A percentile compares a stretch with the other conserved stretches of the same genome.
Conservation (phyloP, 176 grass and related monocot species). For the Carex parvula region DNA sequence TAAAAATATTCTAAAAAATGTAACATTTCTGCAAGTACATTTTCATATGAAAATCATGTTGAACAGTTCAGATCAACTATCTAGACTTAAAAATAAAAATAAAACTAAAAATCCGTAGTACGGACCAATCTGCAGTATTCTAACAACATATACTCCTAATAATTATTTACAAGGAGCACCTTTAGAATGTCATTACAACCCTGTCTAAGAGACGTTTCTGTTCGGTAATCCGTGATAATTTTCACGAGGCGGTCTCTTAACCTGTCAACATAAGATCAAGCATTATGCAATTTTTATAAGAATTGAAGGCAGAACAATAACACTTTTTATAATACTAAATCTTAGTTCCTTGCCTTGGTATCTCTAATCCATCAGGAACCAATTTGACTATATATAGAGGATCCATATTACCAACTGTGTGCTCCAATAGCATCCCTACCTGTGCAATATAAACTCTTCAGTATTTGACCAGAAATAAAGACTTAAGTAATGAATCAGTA, state of each 20-base stretch:
- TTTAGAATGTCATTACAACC: slow-evolving; percentile 99
- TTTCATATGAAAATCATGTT: too few relatives aligned
- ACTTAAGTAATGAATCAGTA: not conserved
- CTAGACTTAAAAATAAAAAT: too few relatives aligned
- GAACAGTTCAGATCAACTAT: too few relatives aligned
- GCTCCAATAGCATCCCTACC: slow-evolving; percentile 96
- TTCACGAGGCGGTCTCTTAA: slow-evolving; percentile 92
- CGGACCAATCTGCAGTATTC: too few relatives aligned
- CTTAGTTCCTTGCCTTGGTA: slow-evolving; percentile 47
- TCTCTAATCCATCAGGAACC: slow-evolving; percentile 97
- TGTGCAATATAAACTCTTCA: slow-evolving; percentile 35
- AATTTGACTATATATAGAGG: slow-evolving; percentile 93
- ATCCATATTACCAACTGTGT: slow-evolving; percentile 95
- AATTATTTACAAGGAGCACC: slow-evolving; percentile 32
- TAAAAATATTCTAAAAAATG: too few relatives aligned
- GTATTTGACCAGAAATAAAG: not conserved
- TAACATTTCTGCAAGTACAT: too few relatives aligned
- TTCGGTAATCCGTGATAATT: slow-evolving; percentile 94
- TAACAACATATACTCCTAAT: not conserved
- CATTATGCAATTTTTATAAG: not conserved
- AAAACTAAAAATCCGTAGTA: too few relatives aligned
- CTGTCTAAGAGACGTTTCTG: slow-evolving; percentile 86
- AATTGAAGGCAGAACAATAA: not conserved
- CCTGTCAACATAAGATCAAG: slow-evolving; percentile 37
- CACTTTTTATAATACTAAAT: not conserved